phyloP scores from a whole-genome alignment of 768 basidiomycete species.

The Boletus vinaceobasis region DNA sequence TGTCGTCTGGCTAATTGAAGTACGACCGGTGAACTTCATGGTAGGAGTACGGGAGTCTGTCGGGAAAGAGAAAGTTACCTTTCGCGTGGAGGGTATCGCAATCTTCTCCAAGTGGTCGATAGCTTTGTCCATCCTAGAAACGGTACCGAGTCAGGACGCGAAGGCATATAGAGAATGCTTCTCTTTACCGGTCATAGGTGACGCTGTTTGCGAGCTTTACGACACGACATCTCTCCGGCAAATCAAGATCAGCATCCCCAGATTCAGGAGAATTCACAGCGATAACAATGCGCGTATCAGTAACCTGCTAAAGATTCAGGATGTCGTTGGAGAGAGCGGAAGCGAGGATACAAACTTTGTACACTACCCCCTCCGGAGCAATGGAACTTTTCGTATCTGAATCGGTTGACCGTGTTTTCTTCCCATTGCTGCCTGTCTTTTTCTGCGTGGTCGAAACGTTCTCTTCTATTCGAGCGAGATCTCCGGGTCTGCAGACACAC shows the following conservation, averaged over 20 bases:
- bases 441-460: slow-evolving; percentile 47
- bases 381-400: slow-evolving; percentile 37
- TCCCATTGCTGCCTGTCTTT: slow-evolving; percentile 46
- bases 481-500: slow-evolving; percentile 61
- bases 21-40: background rate
- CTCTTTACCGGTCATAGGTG: slow-evolving; percentile 75
- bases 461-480: slow-evolving; percentile 82
- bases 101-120: slow-evolving; percentile 62
- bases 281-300: slow-evolving; percentile 77
- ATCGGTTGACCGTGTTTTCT: slow-evolving; percentile 33
- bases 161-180: background rate
- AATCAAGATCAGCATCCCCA: slow-evolving; percentile 60
- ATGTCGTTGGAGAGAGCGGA: background rate
- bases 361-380: slow-evolving; percentile 77
- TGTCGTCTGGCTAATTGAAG: slow-evolving; percentile 36
- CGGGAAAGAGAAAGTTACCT: slow-evolving; percentile 10
- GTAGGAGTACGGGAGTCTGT: background rate
- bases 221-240: slow-evolving; percentile 82
- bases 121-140: slow-evolving; percentile 78
- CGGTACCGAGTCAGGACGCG: background rate
- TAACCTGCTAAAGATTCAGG: slow-evolving; percentile 47
- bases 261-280: slow-evolving; percentile 68
- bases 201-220: slow-evolving; percentile 90
- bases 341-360: slow-evolving; percentile 50
- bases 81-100: slow-evolving; percentile 25